A percentile compares a stretch with the other conserved stretches of the same genome.
phyloP scores from a whole-genome alignment of 208 protist genomes.

The Leishmania mexicana region DNA sequence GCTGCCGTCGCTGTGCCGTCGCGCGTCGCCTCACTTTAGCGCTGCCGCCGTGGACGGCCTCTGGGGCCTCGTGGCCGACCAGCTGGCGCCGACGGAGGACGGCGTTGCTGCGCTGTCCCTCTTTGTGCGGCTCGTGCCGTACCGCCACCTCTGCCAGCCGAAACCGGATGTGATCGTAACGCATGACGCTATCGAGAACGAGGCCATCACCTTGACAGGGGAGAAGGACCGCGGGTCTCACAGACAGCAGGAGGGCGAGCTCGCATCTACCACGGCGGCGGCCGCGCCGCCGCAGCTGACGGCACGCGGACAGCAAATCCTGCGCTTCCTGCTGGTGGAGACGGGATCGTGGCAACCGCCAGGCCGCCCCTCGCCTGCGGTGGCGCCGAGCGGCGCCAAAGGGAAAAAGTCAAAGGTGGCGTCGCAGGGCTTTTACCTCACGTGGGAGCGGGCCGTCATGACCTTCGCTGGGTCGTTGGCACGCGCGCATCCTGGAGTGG shows the following conservation, averaged over 20 bases:
- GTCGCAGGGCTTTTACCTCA: conserved; percentile 14
- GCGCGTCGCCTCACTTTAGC: conserved; percentile 45
- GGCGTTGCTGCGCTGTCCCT: conserved; percentile 22
- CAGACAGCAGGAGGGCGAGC: not conserved
- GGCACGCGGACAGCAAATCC: conserved; percentile 32
- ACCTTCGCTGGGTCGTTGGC: conserved; percentile 42
- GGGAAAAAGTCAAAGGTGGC: not conserved
- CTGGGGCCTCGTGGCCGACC: conserved; percentile 51
- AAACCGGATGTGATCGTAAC: not conserved
- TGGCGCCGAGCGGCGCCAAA: not conserved
- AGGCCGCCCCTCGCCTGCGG: not conserved
- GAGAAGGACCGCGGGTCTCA: not conserved
- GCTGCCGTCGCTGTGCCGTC: conserved; percentile 34
- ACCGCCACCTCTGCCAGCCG: conserved; percentile 26
- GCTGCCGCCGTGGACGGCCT: conserved; percentile 44
- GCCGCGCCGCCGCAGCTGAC: conserved; percentile 11
- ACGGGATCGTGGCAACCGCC: conserved; percentile 38
- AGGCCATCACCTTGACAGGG: not conserved
- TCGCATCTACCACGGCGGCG: not conserved
- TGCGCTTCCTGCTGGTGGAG: conserved; percentile 60
- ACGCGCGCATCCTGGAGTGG: conserved; percentile 40
- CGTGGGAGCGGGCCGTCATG: conserved; percentile 41
- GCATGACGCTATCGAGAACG: not conserved
- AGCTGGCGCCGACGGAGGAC: conserved; percentile 5
- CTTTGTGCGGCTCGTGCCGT: conserved; percentile 34